Evolutionary conservation across 768 basidiomycete species (phyloP).

Genomic region (Sporobolomyces phaffii): DNA sequence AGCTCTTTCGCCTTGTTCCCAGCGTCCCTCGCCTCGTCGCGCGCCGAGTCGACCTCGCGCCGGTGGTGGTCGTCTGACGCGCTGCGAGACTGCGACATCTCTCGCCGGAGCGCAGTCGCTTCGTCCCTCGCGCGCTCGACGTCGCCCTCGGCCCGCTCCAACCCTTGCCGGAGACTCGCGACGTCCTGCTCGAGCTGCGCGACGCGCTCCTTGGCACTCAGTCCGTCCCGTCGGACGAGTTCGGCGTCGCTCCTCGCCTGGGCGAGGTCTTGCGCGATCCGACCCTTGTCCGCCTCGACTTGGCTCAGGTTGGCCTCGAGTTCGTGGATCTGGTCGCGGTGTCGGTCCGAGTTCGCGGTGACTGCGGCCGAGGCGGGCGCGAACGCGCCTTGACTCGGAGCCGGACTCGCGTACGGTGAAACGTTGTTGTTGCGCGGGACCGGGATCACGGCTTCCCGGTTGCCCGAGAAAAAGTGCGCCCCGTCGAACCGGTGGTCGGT

Average conservation of each 20-base stretch:
- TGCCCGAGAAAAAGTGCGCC: slow-evolving; percentile 77
- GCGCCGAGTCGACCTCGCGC: slow-evolving; percentile 48
- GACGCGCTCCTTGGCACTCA: neutral
- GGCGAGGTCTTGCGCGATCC: neutral
- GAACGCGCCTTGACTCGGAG: slow-evolving; percentile 47
- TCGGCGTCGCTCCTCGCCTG: neutral
- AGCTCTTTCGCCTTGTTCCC: neutral
- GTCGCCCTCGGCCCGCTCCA: slow-evolving; percentile 9
- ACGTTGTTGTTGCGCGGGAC: neutral
- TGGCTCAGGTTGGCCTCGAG: slow-evolving; percentile 62
- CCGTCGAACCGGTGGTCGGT: slow-evolving; percentile 60
- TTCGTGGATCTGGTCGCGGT: slow-evolving; percentile 32
- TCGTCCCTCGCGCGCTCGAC: slow-evolving; percentile 53
- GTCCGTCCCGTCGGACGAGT: neutral
- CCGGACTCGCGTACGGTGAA: slow-evolving; percentile 39
- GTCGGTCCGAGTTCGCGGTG: too few relatives aligned
- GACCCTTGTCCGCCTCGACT: slow-evolving; percentile 10
- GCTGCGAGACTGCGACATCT: neutral
- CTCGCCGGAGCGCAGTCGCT: slow-evolving; percentile 50
- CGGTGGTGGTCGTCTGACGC: neutral
- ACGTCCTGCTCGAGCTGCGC: neutral
- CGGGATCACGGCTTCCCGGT: slow-evolving; percentile 63
- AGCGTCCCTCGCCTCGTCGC: slow-evolving; percentile 47
- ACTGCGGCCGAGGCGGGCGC: neutral
- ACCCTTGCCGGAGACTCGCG: neutral